Percentiles rank a stretch among this genome's conserved stretches.
Conservation (phyloP, 768 basidiomycete genomes). For the Lentinula edodes region DNA sequence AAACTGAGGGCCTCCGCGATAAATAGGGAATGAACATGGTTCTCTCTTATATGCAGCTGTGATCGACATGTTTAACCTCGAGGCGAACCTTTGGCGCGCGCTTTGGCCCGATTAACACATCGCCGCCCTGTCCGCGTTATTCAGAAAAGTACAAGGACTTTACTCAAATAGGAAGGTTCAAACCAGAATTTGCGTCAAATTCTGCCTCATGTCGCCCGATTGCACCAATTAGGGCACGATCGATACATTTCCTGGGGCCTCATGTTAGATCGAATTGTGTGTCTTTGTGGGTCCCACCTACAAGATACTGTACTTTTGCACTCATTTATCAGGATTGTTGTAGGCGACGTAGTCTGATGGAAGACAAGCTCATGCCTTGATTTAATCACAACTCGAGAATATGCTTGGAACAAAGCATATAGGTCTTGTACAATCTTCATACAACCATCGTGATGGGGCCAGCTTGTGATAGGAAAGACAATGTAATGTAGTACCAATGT, state of each 20-base stretch:
- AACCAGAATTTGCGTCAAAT: neutral
- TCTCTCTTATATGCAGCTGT: neutral
- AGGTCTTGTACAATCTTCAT: too few relatives aligned
- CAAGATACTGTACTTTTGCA: neutral
- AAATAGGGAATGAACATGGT: neutral
- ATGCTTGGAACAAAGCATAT: too few relatives aligned
- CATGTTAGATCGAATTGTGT: neutral
- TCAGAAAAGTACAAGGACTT: neutral
- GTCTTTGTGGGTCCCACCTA: neutral
- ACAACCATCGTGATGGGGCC: too few relatives aligned
- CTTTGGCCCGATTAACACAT: too few relatives aligned
- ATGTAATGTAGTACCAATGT: too few relatives aligned
- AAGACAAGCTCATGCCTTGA: too few relatives aligned
- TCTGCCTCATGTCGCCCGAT: neutral
- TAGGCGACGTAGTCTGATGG: neutral
- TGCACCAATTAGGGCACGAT: neutral
- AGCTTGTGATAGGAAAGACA: too few relatives aligned
- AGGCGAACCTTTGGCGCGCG: neutral
- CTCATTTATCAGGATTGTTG: neutral
- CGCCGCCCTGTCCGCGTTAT: neutral
- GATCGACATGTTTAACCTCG: neutral
- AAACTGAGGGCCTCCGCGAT: neutral
- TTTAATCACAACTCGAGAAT: too few relatives aligned
- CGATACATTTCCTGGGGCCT: neutral
- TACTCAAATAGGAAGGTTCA: neutral